phyloP scores from a whole-genome alignment of 805 yeast species.

The Metschnikowia continentalis region DNA sequence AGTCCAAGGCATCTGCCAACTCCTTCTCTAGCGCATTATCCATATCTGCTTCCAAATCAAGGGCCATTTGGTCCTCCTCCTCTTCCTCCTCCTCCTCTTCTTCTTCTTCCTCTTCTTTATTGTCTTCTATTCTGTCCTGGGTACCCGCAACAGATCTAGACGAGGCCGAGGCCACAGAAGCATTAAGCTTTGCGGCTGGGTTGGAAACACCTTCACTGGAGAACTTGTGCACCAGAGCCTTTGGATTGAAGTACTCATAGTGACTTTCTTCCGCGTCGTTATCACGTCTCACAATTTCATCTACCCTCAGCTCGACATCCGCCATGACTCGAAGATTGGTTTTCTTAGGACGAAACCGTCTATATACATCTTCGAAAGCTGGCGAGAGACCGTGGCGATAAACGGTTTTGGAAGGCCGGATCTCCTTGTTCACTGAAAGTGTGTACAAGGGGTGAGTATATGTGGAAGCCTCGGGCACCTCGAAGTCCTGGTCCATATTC shows the following conservation, averaged over 20 bases:
- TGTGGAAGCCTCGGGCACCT: slow-evolving; percentile 32
- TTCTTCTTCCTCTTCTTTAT: slow-evolving; percentile 6
- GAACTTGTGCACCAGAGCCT: slow-evolving; percentile 22
- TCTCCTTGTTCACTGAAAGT: slow-evolving; percentile 32
- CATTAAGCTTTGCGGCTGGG: not conserved
- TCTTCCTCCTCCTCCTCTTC: slow-evolving; percentile 22
- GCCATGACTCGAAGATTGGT: slow-evolving; percentile 69
- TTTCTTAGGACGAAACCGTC: slow-evolving; percentile 67
- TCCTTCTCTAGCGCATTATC: slow-evolving; percentile 52
- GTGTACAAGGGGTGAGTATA: slow-evolving; percentile 40
- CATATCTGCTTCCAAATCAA: slow-evolving; percentile 27
- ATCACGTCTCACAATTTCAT: slow-evolving; percentile 69
- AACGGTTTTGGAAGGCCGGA: slow-evolving; percentile 43
- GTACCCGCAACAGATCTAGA: not conserved
- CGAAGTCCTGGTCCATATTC: slow-evolving; percentile 46
- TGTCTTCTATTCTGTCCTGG: not conserved
- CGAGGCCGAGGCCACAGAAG: not conserved
- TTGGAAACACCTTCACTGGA: not conserved
- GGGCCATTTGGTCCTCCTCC: slow-evolving; percentile 33
- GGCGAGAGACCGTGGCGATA: slow-evolving; percentile 80
- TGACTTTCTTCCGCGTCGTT: slow-evolving; percentile 77
- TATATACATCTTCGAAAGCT: slow-evolving; percentile 68
- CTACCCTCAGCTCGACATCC: slow-evolving; percentile 73
- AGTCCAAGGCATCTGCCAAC: slow-evolving; percentile 51
- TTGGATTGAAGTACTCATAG: slow-evolving; percentile 66